Conservation (phyloP, 139 green algal species). For the Cymbomonas tetramitiformis region DNA sequence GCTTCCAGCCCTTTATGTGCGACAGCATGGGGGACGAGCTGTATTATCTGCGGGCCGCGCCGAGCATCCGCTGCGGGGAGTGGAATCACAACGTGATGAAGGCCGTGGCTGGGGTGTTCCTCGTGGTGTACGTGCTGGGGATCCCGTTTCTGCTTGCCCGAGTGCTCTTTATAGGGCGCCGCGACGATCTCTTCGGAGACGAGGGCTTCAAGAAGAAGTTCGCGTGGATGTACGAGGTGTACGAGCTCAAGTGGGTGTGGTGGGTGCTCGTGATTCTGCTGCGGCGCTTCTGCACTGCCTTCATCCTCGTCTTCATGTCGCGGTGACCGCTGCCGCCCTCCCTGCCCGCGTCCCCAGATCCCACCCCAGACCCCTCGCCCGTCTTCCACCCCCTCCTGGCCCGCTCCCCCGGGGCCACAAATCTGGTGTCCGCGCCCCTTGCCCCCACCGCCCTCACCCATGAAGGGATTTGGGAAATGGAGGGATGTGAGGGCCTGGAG, state of each 20-base stretch:
- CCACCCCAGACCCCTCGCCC: too few relatives aligned
- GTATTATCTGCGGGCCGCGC: too few relatives aligned
- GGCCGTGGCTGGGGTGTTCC: not conserved
- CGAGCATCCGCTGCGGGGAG: not conserved
- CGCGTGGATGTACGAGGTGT: not conserved
- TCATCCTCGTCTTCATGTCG: not conserved
- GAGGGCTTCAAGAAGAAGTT: not conserved
- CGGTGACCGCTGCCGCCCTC: too few relatives aligned
- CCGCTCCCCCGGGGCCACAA: too few relatives aligned
- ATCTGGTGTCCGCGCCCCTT: too few relatives aligned
- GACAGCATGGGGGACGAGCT: too few relatives aligned
- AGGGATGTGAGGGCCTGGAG: too few relatives aligned
- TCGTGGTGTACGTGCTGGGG: not conserved
- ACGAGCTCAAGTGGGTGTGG: not conserved
- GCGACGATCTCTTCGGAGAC: not conserved
- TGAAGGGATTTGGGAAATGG: too few relatives aligned
- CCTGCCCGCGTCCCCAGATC: too few relatives aligned
- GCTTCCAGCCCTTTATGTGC: too few relatives aligned
- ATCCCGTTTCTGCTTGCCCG: not conserved
- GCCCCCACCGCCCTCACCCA: too few relatives aligned
- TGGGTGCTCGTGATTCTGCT: not conserved
- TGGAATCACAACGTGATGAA: not conserved
- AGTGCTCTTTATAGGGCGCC: not conserved
- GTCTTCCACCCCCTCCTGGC: too few relatives aligned
- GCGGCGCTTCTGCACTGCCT: not conserved